Base-by-base conservation (phyloP, 192 early-diverging fungal species). In the Obelidium mucronatum region DNA sequence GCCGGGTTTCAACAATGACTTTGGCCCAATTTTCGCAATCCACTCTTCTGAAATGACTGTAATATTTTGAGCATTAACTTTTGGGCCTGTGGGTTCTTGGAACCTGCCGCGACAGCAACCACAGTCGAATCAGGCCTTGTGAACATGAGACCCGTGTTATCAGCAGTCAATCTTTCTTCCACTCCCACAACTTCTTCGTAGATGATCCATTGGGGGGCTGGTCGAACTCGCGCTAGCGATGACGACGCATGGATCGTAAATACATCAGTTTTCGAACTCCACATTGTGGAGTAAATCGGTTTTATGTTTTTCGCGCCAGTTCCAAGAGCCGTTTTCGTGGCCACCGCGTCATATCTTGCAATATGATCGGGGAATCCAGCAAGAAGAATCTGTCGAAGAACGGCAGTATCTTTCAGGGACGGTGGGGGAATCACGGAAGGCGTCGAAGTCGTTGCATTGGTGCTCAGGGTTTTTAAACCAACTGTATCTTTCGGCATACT, bases 321-420 rank as follows among this genome's bases (percentile, higher is more conserved):
- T 24, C 75, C 69, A 8, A 65, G 55, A n/a, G 52, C 59, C 2
- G 72, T 55, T 42, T 70, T 79, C 8, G 74, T 73, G 22, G 77
- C 68, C 15, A 31, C 69, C 8, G 40, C 17, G 54, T 83, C 82
- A 1, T 94, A 90, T 56, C 92, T 82, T 0, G 98, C 98, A n/a
- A 99, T 88, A 6, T 92, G 93, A 74, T 99, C 98, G 60, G 95
- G 88, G 61, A 94, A 98, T 0, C 96, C 95, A 1, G 94, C 89
- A 1, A 96, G 84, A 2, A 98, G 77, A 53, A 98, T 88, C 80
- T 99, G 96, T 15, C 93, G 91, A 19, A 99, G 82, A 4, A 92
- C 86, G 8, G 86, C 89, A 68, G 89, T 83, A 75, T 98, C 71
- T 33, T 62, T 22, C 22, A 65, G 13, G 3, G 70, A 58, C 17